Evolutionary conservation across 345 rosid species (phyloP), one percentile per base, ranked within the genome.

Genomic region (Eucalyptus cladocalyx): DNA sequence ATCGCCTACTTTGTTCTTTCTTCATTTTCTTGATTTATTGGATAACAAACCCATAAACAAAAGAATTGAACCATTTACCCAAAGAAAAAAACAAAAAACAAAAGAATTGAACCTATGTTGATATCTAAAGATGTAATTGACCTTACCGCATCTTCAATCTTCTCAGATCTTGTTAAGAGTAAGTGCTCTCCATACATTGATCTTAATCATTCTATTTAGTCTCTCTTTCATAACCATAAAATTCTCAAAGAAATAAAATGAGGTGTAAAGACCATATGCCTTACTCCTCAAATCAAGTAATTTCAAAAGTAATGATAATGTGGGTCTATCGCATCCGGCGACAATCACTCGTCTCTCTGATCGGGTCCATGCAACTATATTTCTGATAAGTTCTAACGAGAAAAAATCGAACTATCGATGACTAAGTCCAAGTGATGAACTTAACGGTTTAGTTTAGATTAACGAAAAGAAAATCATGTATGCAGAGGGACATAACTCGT

Each of bases 1-100:
- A 65, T 16, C 0, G 5, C 0, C 3, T 65, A 9, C 11, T 15
- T n/a, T 5, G 3, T 15, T 65, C 19, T 17, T 15, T 65, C 11
- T 65, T 16, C 76, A n/a, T 65, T 15, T 65, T 65, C 40, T 16
- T 4, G 76, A n/a, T 65, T n/a, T 65, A 16, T 65, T 8, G 2
- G 76, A 15, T 65, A 16, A 65, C 40, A n/a, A n/a, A 15, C 40
- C 40, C 37, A 30, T 2, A 14, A 65, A 7, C 16, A 58, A 58
- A 10, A 58, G 8, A 53, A 53, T 53, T 7, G 28, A 72, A 37
- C 8, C 45, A 47, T 48, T 48, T 48, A 48, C 16, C 15, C 1
- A 48, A 48, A 48, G 13, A 49, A 47, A 47, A 47, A 47, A 45
- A 45, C 9, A 45, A 11, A 4, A 13, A 65, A 7, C 15, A 58